Evolutionary conservation across 495 filamentous ascomycete species (phyloP).

Genomic region (Trichocladium uniseriatum): DNA sequence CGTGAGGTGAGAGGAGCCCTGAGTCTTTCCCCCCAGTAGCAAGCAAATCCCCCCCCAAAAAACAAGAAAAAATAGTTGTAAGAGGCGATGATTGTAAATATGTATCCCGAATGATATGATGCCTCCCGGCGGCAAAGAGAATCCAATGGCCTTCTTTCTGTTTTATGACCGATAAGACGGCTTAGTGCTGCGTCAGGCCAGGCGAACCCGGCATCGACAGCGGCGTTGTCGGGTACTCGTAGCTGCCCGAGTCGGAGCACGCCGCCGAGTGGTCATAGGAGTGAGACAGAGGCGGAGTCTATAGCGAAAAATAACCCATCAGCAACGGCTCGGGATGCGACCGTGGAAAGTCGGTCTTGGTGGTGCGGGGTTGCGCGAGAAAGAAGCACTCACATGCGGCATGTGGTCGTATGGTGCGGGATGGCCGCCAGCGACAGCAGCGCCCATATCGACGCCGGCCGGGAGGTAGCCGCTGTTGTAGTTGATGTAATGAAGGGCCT

Average conservation of each 20-base stretch:
- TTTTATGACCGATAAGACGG: neutral
- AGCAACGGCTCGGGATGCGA: slow-evolving; percentile 30
- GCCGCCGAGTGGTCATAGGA: slow-evolving; percentile 65
- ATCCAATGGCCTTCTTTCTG: neutral
- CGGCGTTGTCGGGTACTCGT: slow-evolving; percentile 56
- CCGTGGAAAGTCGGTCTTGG: slow-evolving; percentile 14
- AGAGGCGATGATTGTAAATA: neutral
- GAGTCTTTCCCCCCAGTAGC: neutral
- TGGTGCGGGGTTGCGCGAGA: slow-evolving; percentile 29
- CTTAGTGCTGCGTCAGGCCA: slow-evolving; percentile 33
- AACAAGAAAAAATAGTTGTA: neutral
- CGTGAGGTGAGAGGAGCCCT: neutral
- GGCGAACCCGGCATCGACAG: slow-evolving; percentile 60
- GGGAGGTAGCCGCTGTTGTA: slow-evolving; percentile 64
- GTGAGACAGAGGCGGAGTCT: slow-evolving; percentile 82
- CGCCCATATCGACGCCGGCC: slow-evolving; percentile 63
- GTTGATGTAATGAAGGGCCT: slow-evolving; percentile 59
- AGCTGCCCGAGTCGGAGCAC: slow-evolving; percentile 48
- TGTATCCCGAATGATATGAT: neutral
- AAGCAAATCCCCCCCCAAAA: too few species aligned
- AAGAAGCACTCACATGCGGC: slow-evolving; percentile 54
- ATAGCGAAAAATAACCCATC: slow-evolving; percentile 31
- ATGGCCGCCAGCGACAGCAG: too few species aligned
- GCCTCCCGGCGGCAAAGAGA: neutral
- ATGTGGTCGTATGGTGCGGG: slow-evolving; percentile 54